These are phyloP conservation scores for Globisporangium polare DNA, from an alignment of 352 stramenopile genomes.

Conservation along the genomic window DNA sequence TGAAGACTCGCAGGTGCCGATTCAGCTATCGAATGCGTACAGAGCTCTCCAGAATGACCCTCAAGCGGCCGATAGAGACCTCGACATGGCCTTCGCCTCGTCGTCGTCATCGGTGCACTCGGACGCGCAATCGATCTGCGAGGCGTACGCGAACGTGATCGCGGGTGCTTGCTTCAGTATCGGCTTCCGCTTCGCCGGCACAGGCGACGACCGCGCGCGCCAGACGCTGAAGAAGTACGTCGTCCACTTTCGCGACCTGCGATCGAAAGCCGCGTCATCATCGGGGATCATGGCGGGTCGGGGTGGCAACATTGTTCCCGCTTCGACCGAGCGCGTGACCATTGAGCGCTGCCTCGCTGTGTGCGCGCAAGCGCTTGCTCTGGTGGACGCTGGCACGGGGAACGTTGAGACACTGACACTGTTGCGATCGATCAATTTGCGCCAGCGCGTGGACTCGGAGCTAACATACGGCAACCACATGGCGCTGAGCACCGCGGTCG, in stretches of 20 bases:
- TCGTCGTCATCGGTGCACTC: slow-evolving; percentile 23
- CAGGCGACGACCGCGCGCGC: slow-evolving; percentile 47
- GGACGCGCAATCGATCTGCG: slow-evolving; percentile 90
- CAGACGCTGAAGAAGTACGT: slow-evolving; percentile 64
- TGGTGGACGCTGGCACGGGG: slow-evolving; percentile 96
- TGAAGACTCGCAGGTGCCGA: slow-evolving; percentile 57
- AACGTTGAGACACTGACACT: slow-evolving; percentile 92
- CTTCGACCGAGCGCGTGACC: slow-evolving; percentile 76
- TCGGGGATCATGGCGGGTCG: slow-evolving; percentile 23
- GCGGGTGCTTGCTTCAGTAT: slow-evolving; percentile 94
- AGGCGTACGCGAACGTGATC: slow-evolving; percentile 94
- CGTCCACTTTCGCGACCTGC: slow-evolving; percentile 73
- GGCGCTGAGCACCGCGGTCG: slow-evolving; percentile 92
- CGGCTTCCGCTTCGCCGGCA: slow-evolving; percentile 94
- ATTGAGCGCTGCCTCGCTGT: slow-evolving; percentile 93
- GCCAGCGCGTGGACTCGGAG: slow-evolving; percentile 69
- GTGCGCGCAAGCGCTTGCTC: slow-evolving; percentile 88
- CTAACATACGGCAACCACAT: slow-evolving; percentile 97
- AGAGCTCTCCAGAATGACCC: slow-evolving; percentile 18
- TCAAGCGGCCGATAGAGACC: slow-evolving; percentile 7
- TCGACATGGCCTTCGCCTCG: background rate
- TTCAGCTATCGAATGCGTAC: slow-evolving; percentile 52
- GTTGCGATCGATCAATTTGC: slow-evolving; percentile 83
- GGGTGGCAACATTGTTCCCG: slow-evolving; percentile 42
- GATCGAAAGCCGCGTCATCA: slow-evolving; percentile 29